Conservation (phyloP, 805 yeast genomes). For the Trichomonascus vanleenenianus region DNA sequence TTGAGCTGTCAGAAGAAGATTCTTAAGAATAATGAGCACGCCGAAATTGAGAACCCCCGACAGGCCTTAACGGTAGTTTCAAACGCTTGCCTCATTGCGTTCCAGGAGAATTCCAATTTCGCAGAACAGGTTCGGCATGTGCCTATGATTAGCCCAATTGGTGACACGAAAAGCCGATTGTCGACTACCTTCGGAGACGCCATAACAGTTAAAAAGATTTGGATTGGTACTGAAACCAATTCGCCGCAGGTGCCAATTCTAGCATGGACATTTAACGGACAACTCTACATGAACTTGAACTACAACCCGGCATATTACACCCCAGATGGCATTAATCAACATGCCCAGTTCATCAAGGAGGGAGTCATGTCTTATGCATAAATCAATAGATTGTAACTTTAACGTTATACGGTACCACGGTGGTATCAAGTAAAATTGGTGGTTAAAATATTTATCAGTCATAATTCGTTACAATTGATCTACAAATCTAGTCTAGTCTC, state of each 20-base stretch:
- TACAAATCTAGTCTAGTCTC: background rate
- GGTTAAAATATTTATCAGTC: no score
- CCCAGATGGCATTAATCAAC: background rate
- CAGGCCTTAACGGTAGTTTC: background rate
- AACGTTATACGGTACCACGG: no score
- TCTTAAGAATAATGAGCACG: background rate
- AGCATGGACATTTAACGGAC: slow-evolving; percentile 2
- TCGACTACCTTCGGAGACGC: background rate
- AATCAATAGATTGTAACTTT: no score
- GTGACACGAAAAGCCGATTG: no score
- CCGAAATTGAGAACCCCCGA: background rate
- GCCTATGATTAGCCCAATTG: background rate
- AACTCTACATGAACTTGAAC: background rate
- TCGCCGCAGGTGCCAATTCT: slow-evolving; percentile 6
- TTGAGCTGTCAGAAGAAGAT: background rate
- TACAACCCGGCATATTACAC: slow-evolving; percentile 5
- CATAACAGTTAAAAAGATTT: background rate
- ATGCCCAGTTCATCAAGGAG: background rate
- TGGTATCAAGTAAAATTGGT: no score
- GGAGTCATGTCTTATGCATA: background rate
- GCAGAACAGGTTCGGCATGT: background rate
- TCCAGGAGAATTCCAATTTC: background rate
- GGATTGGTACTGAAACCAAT: slow-evolving; percentile 1
- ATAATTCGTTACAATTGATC: background rate
- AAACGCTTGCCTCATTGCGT: no score